phyloP scores from a whole-genome alignment of 1,284 basidiomycete genomes.

The Ustilago tritici region DNA sequence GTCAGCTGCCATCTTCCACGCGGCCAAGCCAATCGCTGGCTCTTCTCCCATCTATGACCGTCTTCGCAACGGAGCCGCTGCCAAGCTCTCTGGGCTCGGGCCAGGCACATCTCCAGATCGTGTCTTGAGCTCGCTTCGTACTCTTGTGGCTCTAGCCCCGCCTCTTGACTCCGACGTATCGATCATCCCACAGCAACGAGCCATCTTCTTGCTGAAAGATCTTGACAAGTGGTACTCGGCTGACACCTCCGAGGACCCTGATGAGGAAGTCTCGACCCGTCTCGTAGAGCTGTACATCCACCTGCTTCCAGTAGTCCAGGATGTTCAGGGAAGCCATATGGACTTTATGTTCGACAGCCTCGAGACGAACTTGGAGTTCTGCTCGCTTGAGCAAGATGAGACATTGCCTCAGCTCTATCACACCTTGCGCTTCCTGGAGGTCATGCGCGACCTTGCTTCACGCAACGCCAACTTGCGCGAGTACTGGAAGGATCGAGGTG shows the following conservation, averaged over 20 bases:
- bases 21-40: slow-evolving; percentile 46
- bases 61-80: slow-evolving; percentile 89
- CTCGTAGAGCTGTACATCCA: slow-evolving; percentile 82
- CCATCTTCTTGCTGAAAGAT: slow-evolving; percentile 88
- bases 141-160: slow-evolving; percentile 83
- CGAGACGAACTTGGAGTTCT: slow-evolving; percentile 85
- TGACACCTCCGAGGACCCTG: slow-evolving; percentile 74
- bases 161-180: slow-evolving; percentile 83
- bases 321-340: slow-evolving; percentile 88
- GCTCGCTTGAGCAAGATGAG: slow-evolving; percentile 75
- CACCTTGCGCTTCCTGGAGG: slow-evolving; percentile 78
- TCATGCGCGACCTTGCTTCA: slow-evolving; percentile 78
- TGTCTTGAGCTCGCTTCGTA: slow-evolving; percentile 79
- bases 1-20: slow-evolving; percentile 43
- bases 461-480: slow-evolving; percentile 81
- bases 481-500: slow-evolving; percentile 77
- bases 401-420: slow-evolving; percentile 78
- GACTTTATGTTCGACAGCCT: slow-evolving; percentile 90
- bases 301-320: slow-evolving; percentile 88
- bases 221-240: slow-evolving; percentile 85
- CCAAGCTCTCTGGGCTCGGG: slow-evolving; percentile 79
- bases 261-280: slow-evolving; percentile 79
- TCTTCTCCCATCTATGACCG: slow-evolving; percentile 77
- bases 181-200: slow-evolving; percentile 82
- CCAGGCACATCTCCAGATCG: slow-evolving; percentile 76